Evolutionary conservation across 2,329 filamentous ascomycete species (phyloP).

Genomic region (Talaromyces sp.): DNA sequence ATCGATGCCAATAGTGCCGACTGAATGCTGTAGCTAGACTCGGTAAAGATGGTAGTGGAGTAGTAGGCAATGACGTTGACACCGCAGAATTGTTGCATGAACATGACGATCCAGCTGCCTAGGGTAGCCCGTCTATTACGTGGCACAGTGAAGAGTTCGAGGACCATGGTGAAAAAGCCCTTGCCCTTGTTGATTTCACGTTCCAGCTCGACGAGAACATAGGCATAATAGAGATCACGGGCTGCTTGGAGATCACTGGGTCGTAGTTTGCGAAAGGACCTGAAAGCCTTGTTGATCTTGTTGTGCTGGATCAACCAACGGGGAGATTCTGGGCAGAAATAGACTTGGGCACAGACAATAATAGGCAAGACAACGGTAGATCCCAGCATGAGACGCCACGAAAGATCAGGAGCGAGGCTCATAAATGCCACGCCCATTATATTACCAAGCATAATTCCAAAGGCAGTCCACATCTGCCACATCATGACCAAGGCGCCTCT

Average conservation of each 20-base stretch:
- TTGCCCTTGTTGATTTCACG: slow-evolving; percentile 46
- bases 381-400: slow-evolving; percentile 66
- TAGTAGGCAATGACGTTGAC: slow-evolving; percentile 59
- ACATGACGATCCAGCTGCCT: slow-evolving; percentile 60
- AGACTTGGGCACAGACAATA: slow-evolving; percentile 56
- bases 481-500: slow-evolving; percentile 48
- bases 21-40: slow-evolving; percentile 49
- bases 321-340: slow-evolving; percentile 56
- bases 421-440: slow-evolving; percentile 46
- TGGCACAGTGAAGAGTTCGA: slow-evolving; percentile 57
- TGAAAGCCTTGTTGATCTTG: slow-evolving; percentile 42
- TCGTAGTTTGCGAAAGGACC: slow-evolving; percentile 45
- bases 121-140: slow-evolving; percentile 58
- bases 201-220: slow-evolving; percentile 58
- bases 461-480: slow-evolving; percentile 49
- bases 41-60: slow-evolving; percentile 56
- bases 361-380: slow-evolving; percentile 60
- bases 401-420: slow-evolving; percentile 42
- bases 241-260: slow-evolving; percentile 50
- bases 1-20: slow-evolving; percentile 56
- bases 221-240: slow-evolving; percentile 53
- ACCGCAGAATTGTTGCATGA: slow-evolving; percentile 36
- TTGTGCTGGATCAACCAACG: slow-evolving; percentile 49
- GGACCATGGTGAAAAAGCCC: slow-evolving; percentile 48
- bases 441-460: slow-evolving; percentile 45